Evolutionary conservation across 169 alveolate species (phyloP), one percentile per base, ranked within the genome.

Genomic region (Eimeria sp.): DNA sequence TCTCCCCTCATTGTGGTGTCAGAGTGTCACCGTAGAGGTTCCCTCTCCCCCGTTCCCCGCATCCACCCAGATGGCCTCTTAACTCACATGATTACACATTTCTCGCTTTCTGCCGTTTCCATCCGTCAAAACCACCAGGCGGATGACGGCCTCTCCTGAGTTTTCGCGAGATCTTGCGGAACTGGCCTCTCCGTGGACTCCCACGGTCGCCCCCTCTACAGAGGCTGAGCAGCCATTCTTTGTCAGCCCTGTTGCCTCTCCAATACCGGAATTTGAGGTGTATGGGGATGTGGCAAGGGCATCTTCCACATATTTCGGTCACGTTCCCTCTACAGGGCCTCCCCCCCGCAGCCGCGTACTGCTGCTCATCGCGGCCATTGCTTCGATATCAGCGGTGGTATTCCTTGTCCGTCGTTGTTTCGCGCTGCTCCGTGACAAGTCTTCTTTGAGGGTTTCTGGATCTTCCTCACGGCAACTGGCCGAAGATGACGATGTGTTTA

Each of bases 31-130:
- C 25, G 76, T 9, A 75, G 51, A 40, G 86, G 45, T 40, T 54
- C 61, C 61, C 86, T 43, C 86, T 45, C 40, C 86, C 61, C 86
- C 86, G 61, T 75, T 75, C 86, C 86, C 86, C 86, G 86, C 86
- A 75, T 34, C 86, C 34, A 22, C 58, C 34, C 86, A 75, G 86
- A 75, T 75, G 86, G 61, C 57, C 86, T 75, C 86, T 25, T 40
- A 43, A 30, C 51, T 75, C 86, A 75, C 86, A 75, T 75, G 86
- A 75, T 43, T 22, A 75, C 58, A 16, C 61, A 75, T 45, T 75
- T 43, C 86, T 25, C 86, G 25, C 34, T 43, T 22, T 75, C 86
- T 43, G 86, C 86, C 86, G 86, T 40, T 75, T 75, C 58, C 57
- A 75, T 75, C 86, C 86, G 86, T 45, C 86, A 75, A 75, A 75